Evolutionary conservation across 129 eudicot genomes (phyloP), one percentile per base, ranked within the genome.

Genomic region (Flaveria sonorensis): DNA sequence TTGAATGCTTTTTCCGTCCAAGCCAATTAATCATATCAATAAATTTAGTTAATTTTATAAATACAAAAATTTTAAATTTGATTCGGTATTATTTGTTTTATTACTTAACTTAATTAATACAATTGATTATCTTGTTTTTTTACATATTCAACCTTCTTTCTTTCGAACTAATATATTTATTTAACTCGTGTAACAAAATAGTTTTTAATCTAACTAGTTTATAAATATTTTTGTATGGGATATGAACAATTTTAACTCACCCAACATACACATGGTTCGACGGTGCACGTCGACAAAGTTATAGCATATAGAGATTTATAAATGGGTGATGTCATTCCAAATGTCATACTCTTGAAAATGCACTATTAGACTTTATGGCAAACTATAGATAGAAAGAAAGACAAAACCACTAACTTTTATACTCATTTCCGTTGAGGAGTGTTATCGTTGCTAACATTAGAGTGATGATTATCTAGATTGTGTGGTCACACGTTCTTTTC

Each of bases 221-320:
- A 36, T 36, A 5, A 36, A 5, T 36, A 36, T 36, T 36, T 45
- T 55, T 30, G 20, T 14, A 32, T 6, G 16, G 14, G 20, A 6
- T 64, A 64, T 14, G 10, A 15, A 28, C 8, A 64, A 30, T 64
- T 18, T 14, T 1, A 45, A 61, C 5, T 2, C 10, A 30, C 20
- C 51, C 77, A 72, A 30, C 48, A 30, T 71, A 71, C n/a, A n/a
- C 55, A 66, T 71, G 76, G 21, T 21, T 19, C 21, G 70, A 20
- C 15, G 13, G 16, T 9, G 62, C 11, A 4, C 7, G 18, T 7
- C 3, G 40, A 47, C 26, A 15, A 60, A 45, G 21, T 75, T 15
- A 15, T 48, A 74, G 57, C 45, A 14, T 24, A 21, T 14, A 75
- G 19, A 9, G 11, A 43, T 14, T 45, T n/a, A 24, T 52, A 52